These are phyloP conservation scores for Gentiana dahurica DNA, from an alignment of 257 asterid genomes.

Conservation along the genomic window DNA sequence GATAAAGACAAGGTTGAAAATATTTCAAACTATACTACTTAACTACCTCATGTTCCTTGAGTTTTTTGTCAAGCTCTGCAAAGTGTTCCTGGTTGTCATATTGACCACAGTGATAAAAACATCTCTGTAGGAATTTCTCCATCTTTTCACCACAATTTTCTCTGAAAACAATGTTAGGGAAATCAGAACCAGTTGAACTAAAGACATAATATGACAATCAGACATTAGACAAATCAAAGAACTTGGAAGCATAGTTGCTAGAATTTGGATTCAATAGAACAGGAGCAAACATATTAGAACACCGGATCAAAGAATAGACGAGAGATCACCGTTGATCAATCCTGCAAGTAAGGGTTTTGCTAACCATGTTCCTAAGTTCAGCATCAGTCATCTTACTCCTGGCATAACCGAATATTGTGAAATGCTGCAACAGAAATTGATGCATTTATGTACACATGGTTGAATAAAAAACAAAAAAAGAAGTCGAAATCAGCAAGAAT, in stretches of 20 bases:
- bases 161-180: constrained; percentile 22
- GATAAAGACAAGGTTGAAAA: too few relatives aligned
- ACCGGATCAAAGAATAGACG: constrained; percentile 5
- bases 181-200: background rate
- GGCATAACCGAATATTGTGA: constrained; percentile 83
- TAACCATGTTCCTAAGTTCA: constrained; percentile 78
- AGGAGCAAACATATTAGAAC: background rate
- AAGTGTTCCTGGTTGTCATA: constrained; percentile 71
- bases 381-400: constrained; percentile 98
- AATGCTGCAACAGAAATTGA: constrained; percentile 47
- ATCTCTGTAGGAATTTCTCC: constrained; percentile 75
- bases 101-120: constrained; percentile 89
- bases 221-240: background rate
- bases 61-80: constrained; percentile 57
- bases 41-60: constrained; percentile 81
- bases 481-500: background rate
- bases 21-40: too few relatives aligned
- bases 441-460: background rate
- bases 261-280: background rate
- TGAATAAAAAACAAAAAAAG: background rate
- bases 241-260: background rate
- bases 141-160: constrained; percentile 91
- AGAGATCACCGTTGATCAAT: constrained; percentile 67
- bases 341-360: constrained; percentile 93
- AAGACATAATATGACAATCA: background rate